Evolutionary conservation across 495 filamentous ascomycete species (phyloP).

Genomic region (Neurospora intermedia): DNA sequence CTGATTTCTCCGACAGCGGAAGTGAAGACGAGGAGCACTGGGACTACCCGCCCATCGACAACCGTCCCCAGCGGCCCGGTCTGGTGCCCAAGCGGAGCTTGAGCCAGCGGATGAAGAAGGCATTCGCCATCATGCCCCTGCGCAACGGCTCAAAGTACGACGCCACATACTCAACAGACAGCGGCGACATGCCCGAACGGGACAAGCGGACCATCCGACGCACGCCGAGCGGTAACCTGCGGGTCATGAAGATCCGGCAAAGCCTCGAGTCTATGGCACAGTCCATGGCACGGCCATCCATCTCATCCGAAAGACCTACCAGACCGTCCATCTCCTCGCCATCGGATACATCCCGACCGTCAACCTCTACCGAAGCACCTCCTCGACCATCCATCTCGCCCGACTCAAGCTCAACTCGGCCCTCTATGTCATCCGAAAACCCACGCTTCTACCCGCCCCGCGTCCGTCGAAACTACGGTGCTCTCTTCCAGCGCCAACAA

Average conservation of each 20-base stretch:
- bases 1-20: conserved; percentile 51
- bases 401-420: background rate
- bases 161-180: conserved; percentile 22
- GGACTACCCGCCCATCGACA: conserved; percentile 30
- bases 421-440: background rate
- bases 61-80: conserved; percentile 22
- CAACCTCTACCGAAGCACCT: background rate
- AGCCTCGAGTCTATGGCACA: conserved; percentile 28
- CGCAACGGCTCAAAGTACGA: conserved; percentile 17
- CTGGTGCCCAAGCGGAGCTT: conserved; percentile 35
- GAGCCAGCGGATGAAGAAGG: conserved; percentile 35
- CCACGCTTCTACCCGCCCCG: background rate
- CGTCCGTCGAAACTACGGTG: background rate
- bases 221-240: conserved; percentile 37
- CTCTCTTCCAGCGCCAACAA: conserved; percentile 3
- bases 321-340: background rate
- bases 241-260: conserved; percentile 37
- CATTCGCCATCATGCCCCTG: conserved; percentile 42
- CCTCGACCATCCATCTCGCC: background rate
- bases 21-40: conserved; percentile 29
- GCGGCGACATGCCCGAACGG: conserved; percentile 30
- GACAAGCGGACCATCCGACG: conserved; percentile 33
- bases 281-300: background rate
- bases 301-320: background rate
- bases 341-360: background rate